These are phyloP conservation scores for Bipolaris oryzae DNA, from an alignment of 2,329 filamentous ascomycete species.

Conservation along the genomic window DNA sequence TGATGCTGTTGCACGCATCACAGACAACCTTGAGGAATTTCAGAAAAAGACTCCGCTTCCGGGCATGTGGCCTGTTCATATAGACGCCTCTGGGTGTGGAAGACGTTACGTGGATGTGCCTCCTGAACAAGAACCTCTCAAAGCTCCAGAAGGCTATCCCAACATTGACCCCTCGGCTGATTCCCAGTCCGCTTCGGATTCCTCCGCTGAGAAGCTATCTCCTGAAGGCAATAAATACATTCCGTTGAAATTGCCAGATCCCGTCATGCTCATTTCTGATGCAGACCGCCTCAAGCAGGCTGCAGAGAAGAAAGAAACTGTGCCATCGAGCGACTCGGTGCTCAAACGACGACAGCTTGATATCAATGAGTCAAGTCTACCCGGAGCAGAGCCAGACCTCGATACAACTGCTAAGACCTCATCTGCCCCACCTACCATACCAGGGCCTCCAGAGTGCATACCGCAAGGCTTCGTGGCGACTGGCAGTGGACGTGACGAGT, in stretches of 20 bases:
- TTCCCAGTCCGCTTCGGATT: slow-evolving; percentile 12
- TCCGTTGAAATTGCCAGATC: slow-evolving; percentile 37
- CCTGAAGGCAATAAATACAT: slow-evolving; percentile 43
- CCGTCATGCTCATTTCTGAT: slow-evolving; percentile 33
- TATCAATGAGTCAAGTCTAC: slow-evolving; percentile 23
- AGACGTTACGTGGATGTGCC: slow-evolving; percentile 32
- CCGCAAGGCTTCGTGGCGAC: slow-evolving; percentile 62
- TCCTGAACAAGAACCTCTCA: slow-evolving; percentile 31
- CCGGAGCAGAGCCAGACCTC: slow-evolving; percentile 9
- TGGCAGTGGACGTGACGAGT: slow-evolving; percentile 54
- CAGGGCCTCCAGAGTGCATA: slow-evolving; percentile 37
- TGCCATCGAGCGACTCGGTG: slow-evolving; percentile 14
- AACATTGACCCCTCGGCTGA: slow-evolving; percentile 3
- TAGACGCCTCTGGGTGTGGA: slow-evolving; percentile 52
- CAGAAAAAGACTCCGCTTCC: slow-evolving; percentile 54
- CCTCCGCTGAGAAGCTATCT: slow-evolving; percentile 30
- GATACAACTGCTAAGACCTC: slow-evolving; percentile 9
- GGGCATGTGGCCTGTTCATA: slow-evolving; percentile 56
- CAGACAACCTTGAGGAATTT: slow-evolving; percentile 51
- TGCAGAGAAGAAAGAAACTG: slow-evolving; percentile 7
- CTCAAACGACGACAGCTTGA: slow-evolving; percentile 36
- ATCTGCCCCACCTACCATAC: slow-evolving; percentile 14
- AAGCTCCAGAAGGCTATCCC: slow-evolving; percentile 15
- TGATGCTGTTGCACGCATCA: slow-evolving; percentile 56
- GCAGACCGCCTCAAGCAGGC: slow-evolving; percentile 14